Base-by-base conservation (phyloP, 352 stramenopile species). In the Phytophthora constricta region DNA sequence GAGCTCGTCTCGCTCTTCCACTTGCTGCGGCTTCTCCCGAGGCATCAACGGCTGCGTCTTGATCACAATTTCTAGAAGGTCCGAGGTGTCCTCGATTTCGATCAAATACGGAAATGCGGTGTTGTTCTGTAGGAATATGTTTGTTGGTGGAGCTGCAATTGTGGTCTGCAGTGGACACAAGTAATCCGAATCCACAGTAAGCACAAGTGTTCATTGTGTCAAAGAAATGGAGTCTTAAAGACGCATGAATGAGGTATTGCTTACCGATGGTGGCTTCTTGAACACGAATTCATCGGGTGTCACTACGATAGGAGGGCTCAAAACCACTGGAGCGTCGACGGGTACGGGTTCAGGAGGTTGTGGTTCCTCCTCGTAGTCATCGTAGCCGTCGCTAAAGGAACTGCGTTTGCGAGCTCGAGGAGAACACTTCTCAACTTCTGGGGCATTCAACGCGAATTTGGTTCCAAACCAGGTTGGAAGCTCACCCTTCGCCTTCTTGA, bases 71-170 rank as follows among this genome's bases (percentile, higher is more conserved):
- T 91, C 77, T 10, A 93, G 48, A 48, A 84, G 68, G 2, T 82
- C 76, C 0, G 72, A 84, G 4, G 59, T 68, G 41, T 91, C 84
- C 14, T 86, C 62, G 22, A 95, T 84, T 55, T 91, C 66, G 2
- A 92, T 77, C 8, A 81, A 62, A 64, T 87, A 87, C 11, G 80
- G 72, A 8, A 64, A 84, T 11, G 72, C 19, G 2, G 85, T 89
- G 27, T 72, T 87, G 66, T 95, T 95, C 50, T 93, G 82, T 4
- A 95, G 57, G 33, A 92, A 93, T 17, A 95, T 77, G 53, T 93
- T 95, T 8, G 79, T 85, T 0, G 87, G 80, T 19, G 85, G 68
- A 33, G 69, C 52, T 49, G 63, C 23, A 14, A 59, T 22, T 45
- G 55, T 27, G 45, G 23, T 70, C 68, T 73, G 28, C 23, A 65